These are phyloP conservation scores for Phialophora macrospora DNA, from an alignment of 2,329 filamentous ascomycete species.

Conservation along the genomic window DNA sequence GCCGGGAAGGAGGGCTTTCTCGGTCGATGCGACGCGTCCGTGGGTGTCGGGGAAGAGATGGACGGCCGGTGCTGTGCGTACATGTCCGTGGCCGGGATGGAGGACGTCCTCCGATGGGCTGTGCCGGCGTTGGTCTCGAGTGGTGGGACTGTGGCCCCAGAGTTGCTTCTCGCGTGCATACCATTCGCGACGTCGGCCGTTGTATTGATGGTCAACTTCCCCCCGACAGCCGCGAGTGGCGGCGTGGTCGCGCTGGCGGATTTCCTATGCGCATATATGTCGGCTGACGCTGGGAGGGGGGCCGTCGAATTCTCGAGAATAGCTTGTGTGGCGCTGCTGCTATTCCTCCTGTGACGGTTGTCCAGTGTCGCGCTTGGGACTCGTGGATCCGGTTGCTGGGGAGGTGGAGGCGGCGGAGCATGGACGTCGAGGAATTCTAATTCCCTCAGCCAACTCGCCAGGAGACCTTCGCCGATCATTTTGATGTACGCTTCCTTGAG, in stretches of 20 bases:
- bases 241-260: not conserved
- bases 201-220: not conserved
- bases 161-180: not conserved
- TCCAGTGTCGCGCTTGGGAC: not conserved
- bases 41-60: slow-evolving; percentile 1
- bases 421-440: slow-evolving; percentile 65
- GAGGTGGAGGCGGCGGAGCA: slow-evolving; percentile 54
- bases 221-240: not conserved
- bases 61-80: slow-evolving; percentile 11
- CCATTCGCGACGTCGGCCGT: not conserved
- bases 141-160: not conserved
- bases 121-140: not conserved
- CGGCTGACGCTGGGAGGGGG: slow-evolving; percentile 7
- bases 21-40: not conserved
- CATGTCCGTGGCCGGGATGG: slow-evolving; percentile 15
- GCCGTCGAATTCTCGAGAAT: slow-evolving; percentile 5
- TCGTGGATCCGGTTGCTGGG: not conserved
- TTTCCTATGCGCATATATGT: slow-evolving; percentile 13
- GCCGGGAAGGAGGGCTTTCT: slow-evolving; percentile 7
- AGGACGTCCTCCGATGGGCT: slow-evolving; percentile 4
- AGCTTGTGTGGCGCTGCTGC: slow-evolving; percentile 1
- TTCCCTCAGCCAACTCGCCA: slow-evolving; percentile 65
- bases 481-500: slow-evolving; percentile 71
- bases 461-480: slow-evolving; percentile 66
- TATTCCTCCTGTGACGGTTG: not conserved